phyloP scores from a whole-genome alignment of 1,284 basidiomycete genomes.

The Puccinia coronata region DNA sequence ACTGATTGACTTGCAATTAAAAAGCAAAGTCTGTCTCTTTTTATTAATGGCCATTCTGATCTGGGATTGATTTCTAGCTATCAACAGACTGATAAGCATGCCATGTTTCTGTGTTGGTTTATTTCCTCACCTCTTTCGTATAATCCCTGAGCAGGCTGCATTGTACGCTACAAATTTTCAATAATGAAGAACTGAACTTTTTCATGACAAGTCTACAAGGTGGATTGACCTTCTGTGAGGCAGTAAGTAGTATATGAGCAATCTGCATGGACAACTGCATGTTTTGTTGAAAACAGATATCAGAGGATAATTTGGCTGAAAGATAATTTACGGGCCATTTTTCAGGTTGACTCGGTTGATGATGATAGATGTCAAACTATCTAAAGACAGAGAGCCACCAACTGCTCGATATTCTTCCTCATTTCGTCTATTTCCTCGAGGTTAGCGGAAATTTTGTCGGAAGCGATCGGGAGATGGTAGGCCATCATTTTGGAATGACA shows the following conservation, averaged over 20 bases:
- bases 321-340: background rate
- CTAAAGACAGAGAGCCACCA: background rate
- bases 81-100: too few species aligned
- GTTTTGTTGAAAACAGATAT: background rate
- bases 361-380: background rate
- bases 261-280: background rate
- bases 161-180: background rate
- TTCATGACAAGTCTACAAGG: background rate
- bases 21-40: too few species aligned
- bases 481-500: conserved; percentile 76
- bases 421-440: background rate
- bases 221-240: background rate
- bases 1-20: too few species aligned
- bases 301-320: background rate
- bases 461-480: conserved; percentile 72
- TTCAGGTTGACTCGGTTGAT: background rate
- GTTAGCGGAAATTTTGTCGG: conserved; percentile 58
- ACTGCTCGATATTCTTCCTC: background rate
- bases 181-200: background rate
- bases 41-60: too few species aligned
- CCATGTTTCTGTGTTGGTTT: too few species aligned
- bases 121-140: background rate
- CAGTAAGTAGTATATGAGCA: background rate
- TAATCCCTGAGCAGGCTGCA: background rate
- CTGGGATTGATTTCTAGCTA: too few species aligned